Evolutionary conservation across 2,329 filamentous ascomycete species (phyloP).

Genomic region (Mollisiaceae sp.): DNA sequence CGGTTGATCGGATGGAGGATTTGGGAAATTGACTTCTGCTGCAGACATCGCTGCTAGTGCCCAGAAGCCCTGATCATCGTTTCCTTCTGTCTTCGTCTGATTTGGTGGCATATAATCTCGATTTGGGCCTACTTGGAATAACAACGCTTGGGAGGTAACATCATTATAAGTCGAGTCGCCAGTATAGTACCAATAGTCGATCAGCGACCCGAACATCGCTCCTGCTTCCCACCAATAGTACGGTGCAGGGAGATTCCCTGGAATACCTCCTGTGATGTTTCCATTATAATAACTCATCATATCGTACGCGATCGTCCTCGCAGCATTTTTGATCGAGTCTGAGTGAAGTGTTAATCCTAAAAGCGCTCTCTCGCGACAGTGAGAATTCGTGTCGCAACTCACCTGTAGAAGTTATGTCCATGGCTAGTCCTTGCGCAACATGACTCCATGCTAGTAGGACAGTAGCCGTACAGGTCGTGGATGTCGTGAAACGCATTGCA

Average conservation of each 20-base stretch:
- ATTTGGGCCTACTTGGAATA: conserved; percentile 75
- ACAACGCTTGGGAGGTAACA: conserved; percentile 68
- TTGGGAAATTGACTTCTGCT: conserved; percentile 67
- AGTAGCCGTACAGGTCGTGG: neutral
- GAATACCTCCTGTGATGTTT: conserved; percentile 49
- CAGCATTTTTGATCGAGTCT: conserved; percentile 42
- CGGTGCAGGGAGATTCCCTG: conserved; percentile 49
- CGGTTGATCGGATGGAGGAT: conserved; percentile 61
- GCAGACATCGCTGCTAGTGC: conserved; percentile 72
- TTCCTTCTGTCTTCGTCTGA: conserved; percentile 71
- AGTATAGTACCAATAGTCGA: conserved; percentile 88
- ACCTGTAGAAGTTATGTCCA: conserved; percentile 38
- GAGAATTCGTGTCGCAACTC: conserved; percentile 15
- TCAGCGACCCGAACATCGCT: conserved; percentile 71
- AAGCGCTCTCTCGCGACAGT: too few relatives aligned
- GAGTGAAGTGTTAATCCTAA: conserved; percentile 5
- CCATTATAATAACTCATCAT: conserved; percentile 59
- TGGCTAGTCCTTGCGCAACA: conserved; percentile 6
- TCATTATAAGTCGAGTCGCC: conserved; percentile 75
- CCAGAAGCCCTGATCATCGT: conserved; percentile 81
- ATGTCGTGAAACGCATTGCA: neutral
- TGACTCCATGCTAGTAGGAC: conserved; percentile 1
- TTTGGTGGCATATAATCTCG: conserved; percentile 80
- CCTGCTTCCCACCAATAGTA: conserved; percentile 70
- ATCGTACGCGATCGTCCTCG: conserved; percentile 48